Evolutionary conservation across 495 filamentous ascomycete species (phyloP), one percentile per base, ranked within the genome.

Genomic region (Aspergillus incahuasiensis): DNA sequence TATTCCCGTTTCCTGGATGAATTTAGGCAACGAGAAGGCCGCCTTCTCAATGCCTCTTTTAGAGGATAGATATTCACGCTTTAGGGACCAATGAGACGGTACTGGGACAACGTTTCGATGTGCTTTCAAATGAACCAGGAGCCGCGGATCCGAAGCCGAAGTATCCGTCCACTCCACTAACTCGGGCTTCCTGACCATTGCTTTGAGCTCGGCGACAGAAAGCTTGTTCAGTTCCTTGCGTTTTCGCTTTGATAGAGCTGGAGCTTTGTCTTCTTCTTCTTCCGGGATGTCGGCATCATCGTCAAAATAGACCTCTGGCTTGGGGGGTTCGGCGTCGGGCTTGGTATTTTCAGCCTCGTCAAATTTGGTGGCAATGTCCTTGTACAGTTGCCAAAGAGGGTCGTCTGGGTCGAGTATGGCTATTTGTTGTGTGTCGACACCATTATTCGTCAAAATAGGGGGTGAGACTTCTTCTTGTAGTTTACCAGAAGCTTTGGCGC

Each of bases 81-180:
- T 98, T 25, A 97, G 74, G 0, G 88, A 89, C 94, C 94, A 98
- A 66, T 98, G 94, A 20, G 79, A 76, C 6, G 94, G 94, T 2
- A 98, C 94, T 0, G 94, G 94, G 9, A 98, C 91, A 32, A 96
- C 90, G 70, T 98, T 98, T 44, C 92, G 85, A 72, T 95, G 88
- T 5, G 89, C 86, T 69, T 97, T 98, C 74, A 98, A 89, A 59
- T 94, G 89, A 20, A 97, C 88, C 7, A 97, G 81, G 46, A 97
- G 78, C 41, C 87, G 84, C 20, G 94, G 94, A 67, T 97, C 94
- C 39, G 86, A 80, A 2, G 92, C 90, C n/a, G 89, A 94, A 18
- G 89, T 88, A 66, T 98, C 94, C 41, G 92, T 95, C 94, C 92
- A 97, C 63, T 97, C 94, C 2, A 98, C 94, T 0, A 92, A 85